Percentiles rank a stretch among this genome's conserved stretches.
phyloP scores from a whole-genome alignment of 2,329 filamentous ascomycete species.

The Emydomyces testavorans region DNA sequence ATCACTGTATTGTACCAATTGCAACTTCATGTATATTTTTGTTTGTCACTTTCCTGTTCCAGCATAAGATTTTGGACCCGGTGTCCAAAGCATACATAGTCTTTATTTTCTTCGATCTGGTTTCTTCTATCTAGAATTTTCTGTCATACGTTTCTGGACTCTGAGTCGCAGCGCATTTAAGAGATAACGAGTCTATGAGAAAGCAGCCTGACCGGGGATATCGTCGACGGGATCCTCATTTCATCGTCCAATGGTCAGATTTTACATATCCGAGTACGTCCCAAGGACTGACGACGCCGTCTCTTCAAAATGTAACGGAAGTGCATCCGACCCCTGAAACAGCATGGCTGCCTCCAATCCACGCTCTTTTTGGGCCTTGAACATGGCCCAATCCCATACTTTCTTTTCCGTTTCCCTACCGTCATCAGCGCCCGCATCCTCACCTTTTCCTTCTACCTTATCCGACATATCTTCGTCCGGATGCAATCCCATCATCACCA shows the following conservation, averaged over 20 bases:
- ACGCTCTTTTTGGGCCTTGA: not conserved
- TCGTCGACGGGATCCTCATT: no score
- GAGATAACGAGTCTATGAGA: no score
- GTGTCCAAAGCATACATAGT: no score
- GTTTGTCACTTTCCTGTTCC: no score
- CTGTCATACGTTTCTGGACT: no score
- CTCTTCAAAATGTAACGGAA: constrained; percentile 8
- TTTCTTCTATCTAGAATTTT: no score
- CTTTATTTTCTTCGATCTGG: no score
- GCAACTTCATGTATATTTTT: no score
- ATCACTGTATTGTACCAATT: no score
- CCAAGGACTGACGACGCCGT: constrained; percentile 4
- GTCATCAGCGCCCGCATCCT: not conserved
- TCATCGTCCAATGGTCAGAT: not conserved
- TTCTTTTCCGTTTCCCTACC: not conserved
- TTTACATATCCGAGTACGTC: constrained; percentile 2
- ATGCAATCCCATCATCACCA: not conserved
- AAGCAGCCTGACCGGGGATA: no score
- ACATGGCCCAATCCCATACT: not conserved
- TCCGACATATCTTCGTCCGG: not conserved
- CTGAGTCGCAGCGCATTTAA: no score
- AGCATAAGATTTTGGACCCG: no score
- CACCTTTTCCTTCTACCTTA: not conserved
- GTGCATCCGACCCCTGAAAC: constrained; percentile 1
- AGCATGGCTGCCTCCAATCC: not conserved